Evolutionary conservation across 2,329 filamentous ascomycete genomes (phyloP), one percentile per base, ranked within the genome.

Genomic region (Tolypocladium guangdongense): DNA sequence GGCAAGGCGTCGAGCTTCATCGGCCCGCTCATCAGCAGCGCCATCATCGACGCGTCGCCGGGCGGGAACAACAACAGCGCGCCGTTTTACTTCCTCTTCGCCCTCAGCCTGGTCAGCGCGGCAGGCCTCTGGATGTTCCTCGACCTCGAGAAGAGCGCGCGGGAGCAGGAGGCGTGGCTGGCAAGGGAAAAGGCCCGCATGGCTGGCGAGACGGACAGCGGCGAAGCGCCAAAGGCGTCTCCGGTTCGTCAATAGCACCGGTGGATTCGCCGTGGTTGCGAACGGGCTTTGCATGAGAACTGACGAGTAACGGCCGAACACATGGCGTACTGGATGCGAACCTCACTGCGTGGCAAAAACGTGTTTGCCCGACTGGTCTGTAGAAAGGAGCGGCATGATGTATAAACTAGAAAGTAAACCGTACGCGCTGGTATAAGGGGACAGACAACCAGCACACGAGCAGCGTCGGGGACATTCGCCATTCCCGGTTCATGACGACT

Each of bases 1-100:
- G 83, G 83, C 46, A 87, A 87, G 67, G 83, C 83, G 0, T 82
- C 78, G 8, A 81, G 78, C 1, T 87, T 86, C 59, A 85, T 87
- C 53, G 84, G 84, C 0, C 84, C 84, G 0, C 69, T 87, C 30
- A 82, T 88, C n/a, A 82, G 78, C 54, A 81, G 77, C 57, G 84
- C 83, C 7, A 87, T 87, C 54, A 86, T 87, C 53, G 83, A 87
- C 62, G 78, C 78, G 0, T 75, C 74, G 7, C 74, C 77, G 0
- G 72, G 70, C 1, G 66, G 68, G 16, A 74, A 80, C 52, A 79
- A 85, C 60, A 78, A 79, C 52, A 81, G 74, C 30, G 78, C 77
- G 8, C 83, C 84, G 0, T 87, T 87, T 56, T 86, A 85, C 59
- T 87, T 87, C 54, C 61, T 87, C 20, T 82, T 83, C 57, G 80